Base-by-base conservation (phyloP, 2,329 filamentous ascomycete genomes). In the Arthrobotrys sinensis region DNA sequence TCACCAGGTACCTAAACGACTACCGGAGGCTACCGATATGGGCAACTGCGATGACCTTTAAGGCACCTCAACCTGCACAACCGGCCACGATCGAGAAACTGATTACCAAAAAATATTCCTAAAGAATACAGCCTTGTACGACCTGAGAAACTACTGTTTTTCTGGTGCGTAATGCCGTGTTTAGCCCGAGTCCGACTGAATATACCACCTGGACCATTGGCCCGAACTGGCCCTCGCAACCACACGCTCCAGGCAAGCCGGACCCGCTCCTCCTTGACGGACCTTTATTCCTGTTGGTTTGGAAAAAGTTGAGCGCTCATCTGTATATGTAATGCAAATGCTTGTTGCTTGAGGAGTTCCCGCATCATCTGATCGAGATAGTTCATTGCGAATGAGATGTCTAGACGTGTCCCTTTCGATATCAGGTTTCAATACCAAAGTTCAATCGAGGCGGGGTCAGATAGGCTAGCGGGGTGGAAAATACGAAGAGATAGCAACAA, bases 111-210 rank as follows among this genome's bases (percentile, higher is more conserved):
- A 67, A 55, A 16, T 68, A 71, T 52, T 71, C 36, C 67, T 48
- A 67, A 72, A 67, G 5, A 34, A 67, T 36, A 50, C 24, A 62
- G 50, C 67, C 62, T 71, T 78, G 75, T 78, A 48, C 67, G 46
- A 78, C 67, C 67, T 55, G 62, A 78, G 55, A 68, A 67, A 70
- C 16, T 53, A 21, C 21, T 55, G 36, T 46, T 60, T 40, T 16
- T 16, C 45, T 76, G 66, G 60, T 64, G 53, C 67, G 67, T 78
- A 78, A 78, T 78, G 75, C 75, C 75, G 75, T 72, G 67, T 78
- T 57, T 77, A 77, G 65, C 72, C 72, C 73, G 72, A 55, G 55
- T 65, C 48, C 52, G 62, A 46, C 62, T 19, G 34, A 43, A 19
- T 60, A 24, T 19, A 60, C 36, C 16, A 64, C 24, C 16, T 46